Evolutionary conservation across 208 protist genomes (phyloP).

Genomic region (Trypanosoma platydactyli): DNA sequence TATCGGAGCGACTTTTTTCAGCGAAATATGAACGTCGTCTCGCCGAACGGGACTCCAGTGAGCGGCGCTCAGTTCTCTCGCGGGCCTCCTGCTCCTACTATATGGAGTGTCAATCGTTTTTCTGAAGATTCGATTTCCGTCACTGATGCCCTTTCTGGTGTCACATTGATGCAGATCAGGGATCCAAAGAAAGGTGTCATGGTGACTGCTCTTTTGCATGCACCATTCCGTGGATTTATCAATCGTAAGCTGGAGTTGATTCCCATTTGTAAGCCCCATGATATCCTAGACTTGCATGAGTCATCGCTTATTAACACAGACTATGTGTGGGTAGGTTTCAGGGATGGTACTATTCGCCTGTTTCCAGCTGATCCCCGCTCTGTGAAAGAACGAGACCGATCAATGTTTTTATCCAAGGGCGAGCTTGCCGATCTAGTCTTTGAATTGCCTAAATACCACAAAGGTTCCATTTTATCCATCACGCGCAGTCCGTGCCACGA

Average conservation of each 20-base stretch:
- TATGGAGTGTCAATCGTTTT: conserved; percentile 56
- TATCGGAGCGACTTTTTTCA: not conserved
- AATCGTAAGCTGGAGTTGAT: conserved; percentile 61
- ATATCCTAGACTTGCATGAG: conserved; percentile 63
- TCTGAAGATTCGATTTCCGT: conserved; percentile 62
- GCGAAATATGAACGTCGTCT: not conserved
- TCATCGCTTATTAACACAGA: conserved; percentile 70
- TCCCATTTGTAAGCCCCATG: conserved; percentile 52
- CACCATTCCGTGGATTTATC: conserved; percentile 81
- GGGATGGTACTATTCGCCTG: conserved; percentile 82
- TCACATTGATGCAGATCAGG: conserved; percentile 51
- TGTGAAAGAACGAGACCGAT: conserved; percentile 51
- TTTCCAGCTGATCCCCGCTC: conserved; percentile 56
- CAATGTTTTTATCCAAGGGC: conserved; percentile 46
- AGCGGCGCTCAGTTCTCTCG: conserved; percentile 32
- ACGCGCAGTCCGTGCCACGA: conserved; percentile 71
- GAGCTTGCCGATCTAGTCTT: conserved; percentile 72
- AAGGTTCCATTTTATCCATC: conserved; percentile 64
- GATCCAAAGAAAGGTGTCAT: conserved; percentile 66
- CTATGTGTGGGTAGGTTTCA: conserved; percentile 88
- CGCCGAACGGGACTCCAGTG: not conserved
- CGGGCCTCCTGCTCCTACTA: conserved; percentile 29
- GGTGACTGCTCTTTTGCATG: conserved; percentile 70
- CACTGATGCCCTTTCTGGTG: conserved; percentile 48
- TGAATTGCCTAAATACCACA: conserved; percentile 86